Base-by-base conservation (phyloP, 2,329 filamentous ascomycete genomes). In the Ascochyta clinopodiicola region DNA sequence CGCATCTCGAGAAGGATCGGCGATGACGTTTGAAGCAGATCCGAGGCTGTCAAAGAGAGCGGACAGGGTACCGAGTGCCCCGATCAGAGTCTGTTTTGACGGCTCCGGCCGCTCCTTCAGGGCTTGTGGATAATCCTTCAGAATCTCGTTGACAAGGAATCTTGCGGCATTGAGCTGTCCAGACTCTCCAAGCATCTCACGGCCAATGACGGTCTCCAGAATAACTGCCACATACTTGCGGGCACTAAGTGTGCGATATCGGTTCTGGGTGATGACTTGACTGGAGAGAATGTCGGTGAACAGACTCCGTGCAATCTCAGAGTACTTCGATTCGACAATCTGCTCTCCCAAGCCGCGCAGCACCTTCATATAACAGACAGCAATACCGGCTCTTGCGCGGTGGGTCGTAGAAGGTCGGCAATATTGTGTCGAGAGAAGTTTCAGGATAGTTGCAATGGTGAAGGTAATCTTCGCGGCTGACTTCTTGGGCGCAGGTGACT, bases 101-200 rank as follows among this genome's bases (percentile, higher is more conserved):
- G 95, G 95, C 73, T 98, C 94, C 1, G 89, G 86, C 36, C 90
- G 86, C 73, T 98, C 94, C 66, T 93, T 91, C 43, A 96, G 78
- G 5, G 89, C 88, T 73, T 96, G 92, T 0, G 95, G 94, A 64
- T 96, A 98, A 72, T 98, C 95, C 73, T 96, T 98, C 44, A 99
- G 82, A 40, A 97, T 83, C 54, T 92, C 88, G 72, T 96, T 96
- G 69, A 97, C 86, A 48, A 99, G 78, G 58, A 86, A 86, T 67
- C 88, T 91, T 6, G 92, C 91, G 25, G 91, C 92, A 64, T 89
- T 87, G 56, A 94, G 81, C 70, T 97, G 94, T 7, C 92, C 93
- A 13, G 90, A 91, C 75, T 99, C 94, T 12, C 92, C 92, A 2
- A 99, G 82, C 64, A 97, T 89, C 62, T 88, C 86, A 54, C 84